phyloP scores from a whole-genome alignment of 1,139 yeast species.

The Geotrichum armillariae region DNA sequence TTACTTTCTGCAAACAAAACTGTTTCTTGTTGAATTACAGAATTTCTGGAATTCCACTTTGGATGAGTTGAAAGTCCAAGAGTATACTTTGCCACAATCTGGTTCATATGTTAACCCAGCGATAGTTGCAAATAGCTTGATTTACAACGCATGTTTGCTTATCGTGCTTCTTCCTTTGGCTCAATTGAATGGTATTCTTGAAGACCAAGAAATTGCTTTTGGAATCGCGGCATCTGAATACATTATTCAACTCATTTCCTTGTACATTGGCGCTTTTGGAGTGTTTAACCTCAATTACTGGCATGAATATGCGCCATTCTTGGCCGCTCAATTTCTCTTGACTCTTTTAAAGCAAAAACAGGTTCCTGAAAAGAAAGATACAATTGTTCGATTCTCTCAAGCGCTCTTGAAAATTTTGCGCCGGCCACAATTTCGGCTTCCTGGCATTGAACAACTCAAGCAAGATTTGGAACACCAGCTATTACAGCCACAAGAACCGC shows the following conservation, averaged over 20 bases:
- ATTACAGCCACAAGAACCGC: too few species aligned
- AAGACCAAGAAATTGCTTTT: constrained; percentile 1
- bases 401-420: constrained; percentile 4
- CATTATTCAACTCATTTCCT: constrained; percentile 1
- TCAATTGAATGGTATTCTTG: constrained; percentile 1
- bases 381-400: constrained; percentile 5
- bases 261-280: constrained; percentile 17
- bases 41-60: constrained; percentile 10
- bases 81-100: constrained; percentile 1
- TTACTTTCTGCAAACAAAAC: constrained; percentile 5
- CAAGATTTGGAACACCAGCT: constrained; percentile 3
- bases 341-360: constrained; percentile 8
- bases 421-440: constrained; percentile 10
- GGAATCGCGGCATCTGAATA: constrained; percentile 15
- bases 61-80: constrained; percentile 12
- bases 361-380: not conserved
- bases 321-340: constrained; percentile 12
- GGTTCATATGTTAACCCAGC: constrained; percentile 15
- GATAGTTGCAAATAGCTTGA: constrained; percentile 13
- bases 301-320: constrained; percentile 19
- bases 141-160: constrained; percentile 12
- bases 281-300: constrained; percentile 15
- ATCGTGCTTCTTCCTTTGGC: constrained; percentile 5
- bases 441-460: not conserved
- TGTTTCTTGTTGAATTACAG: constrained; percentile 7